Conservation (phyloP, 305 asterid genomes). For the Nicotiana rustica region DNA sequence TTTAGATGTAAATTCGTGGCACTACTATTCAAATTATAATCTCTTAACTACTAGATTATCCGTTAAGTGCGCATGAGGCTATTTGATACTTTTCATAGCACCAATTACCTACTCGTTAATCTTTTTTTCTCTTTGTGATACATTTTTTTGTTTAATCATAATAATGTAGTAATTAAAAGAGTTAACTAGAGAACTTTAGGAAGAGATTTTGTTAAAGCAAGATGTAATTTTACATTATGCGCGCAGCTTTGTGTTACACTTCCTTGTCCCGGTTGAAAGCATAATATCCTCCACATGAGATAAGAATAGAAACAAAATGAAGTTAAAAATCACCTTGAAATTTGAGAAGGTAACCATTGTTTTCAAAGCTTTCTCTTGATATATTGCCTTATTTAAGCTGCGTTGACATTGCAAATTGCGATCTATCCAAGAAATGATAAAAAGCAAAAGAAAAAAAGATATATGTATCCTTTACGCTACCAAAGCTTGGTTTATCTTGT, state of each 20-base stretch:
- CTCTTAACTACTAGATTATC: not conserved
- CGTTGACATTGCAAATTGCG: constrained; percentile 25
- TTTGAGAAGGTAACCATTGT: constrained; percentile 19
- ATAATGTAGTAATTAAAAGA: not conserved
- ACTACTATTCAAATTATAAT: not conserved
- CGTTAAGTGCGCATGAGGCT: not conserved
- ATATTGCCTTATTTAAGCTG: not conserved
- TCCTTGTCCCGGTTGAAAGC: not conserved
- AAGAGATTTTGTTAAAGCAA: constrained; percentile 21
- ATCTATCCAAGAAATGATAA: constrained; percentile 19
- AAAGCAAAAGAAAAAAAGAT: not conserved
- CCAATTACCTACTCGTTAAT: not conserved
- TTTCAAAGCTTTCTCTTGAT: constrained; percentile 6
- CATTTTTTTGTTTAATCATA: not conserved
- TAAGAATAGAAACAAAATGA: not conserved
- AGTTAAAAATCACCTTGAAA: not conserved
- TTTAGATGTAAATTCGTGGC: not conserved
- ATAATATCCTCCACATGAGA: not conserved
- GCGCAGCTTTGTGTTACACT: not conserved
- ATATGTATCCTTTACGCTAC: constrained; percentile 17
- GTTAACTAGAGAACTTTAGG: not conserved
- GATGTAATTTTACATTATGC: not conserved
- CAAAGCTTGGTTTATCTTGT: not conserved
- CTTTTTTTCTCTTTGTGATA: not conserved
- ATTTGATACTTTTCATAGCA: not conserved